A percentile compares a stretch with the other conserved stretches of the same genome.
Evolutionary conservation across 352 stramenopile species (phyloP).

Genomic region (Phytopythium oedochilum): DNA sequence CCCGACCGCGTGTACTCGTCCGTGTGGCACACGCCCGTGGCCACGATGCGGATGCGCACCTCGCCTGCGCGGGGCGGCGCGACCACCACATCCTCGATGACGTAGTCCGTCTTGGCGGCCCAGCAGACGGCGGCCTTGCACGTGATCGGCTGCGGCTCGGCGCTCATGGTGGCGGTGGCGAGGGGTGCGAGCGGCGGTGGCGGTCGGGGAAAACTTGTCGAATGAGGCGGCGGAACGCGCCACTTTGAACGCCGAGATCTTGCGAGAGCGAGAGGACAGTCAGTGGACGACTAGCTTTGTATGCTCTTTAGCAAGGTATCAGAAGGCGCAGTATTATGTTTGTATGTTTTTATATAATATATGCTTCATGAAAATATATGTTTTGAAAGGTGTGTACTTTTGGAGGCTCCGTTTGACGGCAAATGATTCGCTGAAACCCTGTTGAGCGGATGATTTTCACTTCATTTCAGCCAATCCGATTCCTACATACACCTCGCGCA

Average conservation of each 20-base stretch:
- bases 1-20: constrained; percentile 86
- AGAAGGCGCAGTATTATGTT: not conserved
- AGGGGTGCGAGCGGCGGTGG: not conserved
- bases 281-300: too few species aligned
- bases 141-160: constrained; percentile 60
- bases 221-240: not conserved
- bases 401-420: not conserved
- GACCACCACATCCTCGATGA: constrained; percentile 81
- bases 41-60: constrained; percentile 82
- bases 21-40: constrained; percentile 84
- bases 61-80: constrained; percentile 56
- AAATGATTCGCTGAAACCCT: not conserved
- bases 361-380: too few species aligned
- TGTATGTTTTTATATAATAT: too few species aligned
- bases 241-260: too few species aligned
- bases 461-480: not conserved
- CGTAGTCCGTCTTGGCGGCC: constrained; percentile 80
- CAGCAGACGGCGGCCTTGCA: constrained; percentile 89
- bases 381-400: not conserved
- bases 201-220: not conserved
- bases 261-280: too few species aligned
- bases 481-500: too few species aligned
- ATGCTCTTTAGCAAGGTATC: not conserved
- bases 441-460: not conserved
- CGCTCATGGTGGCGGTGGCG: constrained; percentile 31